These are phyloP conservation scores for Limonium bicolor DNA, from an alignment of 148 eudicot genomes.

Conservation along the genomic window DNA sequence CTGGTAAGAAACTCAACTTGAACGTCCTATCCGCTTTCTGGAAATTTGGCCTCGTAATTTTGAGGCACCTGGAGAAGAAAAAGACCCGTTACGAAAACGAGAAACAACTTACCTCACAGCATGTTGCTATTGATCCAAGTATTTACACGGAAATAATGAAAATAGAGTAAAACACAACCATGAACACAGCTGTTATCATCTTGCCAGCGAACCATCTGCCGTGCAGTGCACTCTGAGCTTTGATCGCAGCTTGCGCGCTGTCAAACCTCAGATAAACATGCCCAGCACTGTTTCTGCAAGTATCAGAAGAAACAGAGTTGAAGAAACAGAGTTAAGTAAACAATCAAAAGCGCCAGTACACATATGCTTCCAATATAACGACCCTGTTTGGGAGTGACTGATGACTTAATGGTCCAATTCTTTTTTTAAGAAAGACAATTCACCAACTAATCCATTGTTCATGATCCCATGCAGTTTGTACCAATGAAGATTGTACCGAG, in stretches of 20 bases:
- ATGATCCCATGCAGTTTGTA: too few relatives aligned
- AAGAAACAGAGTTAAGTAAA: background rate
- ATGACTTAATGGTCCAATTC: too few relatives aligned
- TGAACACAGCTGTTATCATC: conserved; percentile 81
- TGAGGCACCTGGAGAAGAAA: conserved; percentile 40
- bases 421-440: too few relatives aligned
- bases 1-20: too few relatives aligned
- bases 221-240: conserved; percentile 68
- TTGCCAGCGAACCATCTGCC: conserved; percentile 97
- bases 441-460: too few relatives aligned
- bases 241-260: conserved; percentile 39
- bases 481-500: too few relatives aligned
- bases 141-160: background rate
- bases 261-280: conserved; percentile 72
- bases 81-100: background rate
- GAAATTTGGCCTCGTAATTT: conserved; percentile 59
- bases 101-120: background rate
- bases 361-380: background rate
- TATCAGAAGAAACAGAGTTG: background rate
- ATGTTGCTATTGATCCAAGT: too few relatives aligned
- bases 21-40: conserved; percentile 30
- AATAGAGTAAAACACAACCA: conserved; percentile 21
- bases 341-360: background rate
- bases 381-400: too few relatives aligned
- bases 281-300: conserved; percentile 55